Evolutionary conservation across 768 basidiomycete genomes (phyloP), one percentile per base, ranked within the genome.

Genomic region (Amanita molliuscula): DNA sequence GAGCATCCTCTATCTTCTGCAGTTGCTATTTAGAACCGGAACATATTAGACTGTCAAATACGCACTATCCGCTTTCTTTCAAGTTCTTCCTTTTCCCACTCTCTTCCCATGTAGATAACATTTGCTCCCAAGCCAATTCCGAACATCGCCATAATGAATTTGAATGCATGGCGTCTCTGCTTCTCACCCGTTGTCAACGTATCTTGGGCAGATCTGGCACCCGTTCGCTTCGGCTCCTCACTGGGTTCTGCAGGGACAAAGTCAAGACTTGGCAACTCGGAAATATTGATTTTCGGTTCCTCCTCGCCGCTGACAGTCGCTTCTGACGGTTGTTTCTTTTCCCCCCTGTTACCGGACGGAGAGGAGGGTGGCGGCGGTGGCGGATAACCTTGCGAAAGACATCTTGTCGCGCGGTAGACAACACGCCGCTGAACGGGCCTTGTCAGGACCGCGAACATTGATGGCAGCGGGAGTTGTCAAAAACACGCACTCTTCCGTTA

Each of bases 151-250:
- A 86, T 59, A 16, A 78, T 72, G 1, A 81, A 57, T 31, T 84
- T 68, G 4, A 77, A 73, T 57, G 82, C 64, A 53, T 73, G 66
- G 54, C 76, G 68, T 53, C 89, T 74, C 59, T 75, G 75, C 56
- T 77, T 73, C 65, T 96, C 95, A 53, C 83, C 84, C 45, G 82
- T 81, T 15, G 86, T 86, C 47, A 91, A 73, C 11, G 82, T 79
- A 45, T 84, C 82, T 57, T 83, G 87, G 13, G 86, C 83, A 2
- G 87, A 89, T 61, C 69, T 74, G 45, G 88, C 88, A 11, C 88
- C 88, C 0, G 88, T 90, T 46, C 81, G 71, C 52, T 77, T 72
- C 29, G 62, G 61, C 48, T 66, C 62, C 38, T 70, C 64, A 13
- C 68, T 67, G 43, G 8, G 31, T 16, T 76, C 75, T 13, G 71